These are phyloP conservation scores for Fraxinus angustifolia DNA, from an alignment of 305 asterid genomes.

Conservation along the genomic window DNA sequence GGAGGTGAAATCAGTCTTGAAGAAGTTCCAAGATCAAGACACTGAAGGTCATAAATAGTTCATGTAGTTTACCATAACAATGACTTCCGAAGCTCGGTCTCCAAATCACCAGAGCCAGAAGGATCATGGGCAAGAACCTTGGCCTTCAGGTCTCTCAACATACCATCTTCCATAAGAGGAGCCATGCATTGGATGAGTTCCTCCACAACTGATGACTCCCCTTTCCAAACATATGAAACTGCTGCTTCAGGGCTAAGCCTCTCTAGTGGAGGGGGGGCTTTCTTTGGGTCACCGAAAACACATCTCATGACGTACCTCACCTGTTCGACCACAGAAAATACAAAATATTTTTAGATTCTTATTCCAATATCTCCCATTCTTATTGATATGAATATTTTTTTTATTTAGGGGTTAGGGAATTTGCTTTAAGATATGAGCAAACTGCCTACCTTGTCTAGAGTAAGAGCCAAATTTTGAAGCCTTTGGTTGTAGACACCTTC, in stretches of 20 bases:
- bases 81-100: slow-evolving; percentile 64
- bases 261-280: slow-evolving; percentile 92
- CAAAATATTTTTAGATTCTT: neutral
- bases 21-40: neutral
- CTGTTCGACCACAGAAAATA: slow-evolving; percentile 35
- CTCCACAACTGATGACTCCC: slow-evolving; percentile 91
- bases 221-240: slow-evolving; percentile 76
- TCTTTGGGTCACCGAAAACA: slow-evolving; percentile 90
- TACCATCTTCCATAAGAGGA: slow-evolving; percentile 72
- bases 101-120: slow-evolving; percentile 57
- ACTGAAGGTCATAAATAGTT: neutral
- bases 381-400: neutral
- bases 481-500: slow-evolving; percentile 97
- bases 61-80: slow-evolving; percentile 67
- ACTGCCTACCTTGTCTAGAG: slow-evolving; percentile 79
- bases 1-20: slow-evolving; percentile 1
- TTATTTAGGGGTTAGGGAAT: neutral
- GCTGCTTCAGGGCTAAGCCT: slow-evolving; percentile 76
- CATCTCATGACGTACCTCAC: slow-evolving; percentile 97
- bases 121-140: slow-evolving; percentile 76
- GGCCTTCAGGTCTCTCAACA: slow-evolving; percentile 65
- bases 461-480: slow-evolving; percentile 97
- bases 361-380: neutral
- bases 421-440: slow-evolving; percentile 4
- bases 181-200: slow-evolving; percentile 76